Evolutionary conservation across 345 rosid species (phyloP), one percentile per base, ranked within the genome.

Genomic region (Ceriops decandra): DNA sequence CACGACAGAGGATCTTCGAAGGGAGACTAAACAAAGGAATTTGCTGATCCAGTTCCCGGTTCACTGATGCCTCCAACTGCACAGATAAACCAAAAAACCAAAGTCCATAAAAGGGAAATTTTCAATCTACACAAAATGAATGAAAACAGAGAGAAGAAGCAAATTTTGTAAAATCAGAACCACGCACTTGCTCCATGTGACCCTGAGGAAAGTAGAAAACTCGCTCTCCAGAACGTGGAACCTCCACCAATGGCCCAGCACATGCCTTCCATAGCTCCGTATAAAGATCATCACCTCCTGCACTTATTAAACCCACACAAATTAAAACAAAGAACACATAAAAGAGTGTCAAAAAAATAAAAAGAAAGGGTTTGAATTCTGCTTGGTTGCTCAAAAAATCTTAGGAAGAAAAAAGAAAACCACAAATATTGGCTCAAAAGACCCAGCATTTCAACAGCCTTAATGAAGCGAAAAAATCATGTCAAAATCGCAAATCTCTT

Each of bases 141-240:
- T 31, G 57, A 49, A 68, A 62, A 74, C 62, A 66, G 42, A 49
- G 7, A 52, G 24, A 33, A 52, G 57, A 79, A 72, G 78, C 62
- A 7, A 52, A 67, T 5, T 57, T 22, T 17, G 7, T 38, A 57
- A 59, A 59, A 27, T 16, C 1, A 5, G 0, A 57, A 35, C 17
- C 15, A 70, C 79, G 64, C 72, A 80, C 98, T 78, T 93, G 98
- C 65, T 93, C 97, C 92, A 93, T 89, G 81, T 93, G 97, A 17
- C 97, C 98, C 76, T 93, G 98, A 38, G 98, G 97, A 69, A 93
- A 87, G 68, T 93, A 93, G 81, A 72, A 89, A 20, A 93, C 97
- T 60, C 83, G 80, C 71, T 89, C 88, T 28, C 72, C 77, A 57
- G 53, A 27, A 71, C 73, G 80, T 16, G 98, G 98, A 57, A 91